Evolutionary conservation across 2,329 filamentous ascomycete species (phyloP), one percentile per base, ranked within the genome.

Genomic region (Penicillium olsonii): DNA sequence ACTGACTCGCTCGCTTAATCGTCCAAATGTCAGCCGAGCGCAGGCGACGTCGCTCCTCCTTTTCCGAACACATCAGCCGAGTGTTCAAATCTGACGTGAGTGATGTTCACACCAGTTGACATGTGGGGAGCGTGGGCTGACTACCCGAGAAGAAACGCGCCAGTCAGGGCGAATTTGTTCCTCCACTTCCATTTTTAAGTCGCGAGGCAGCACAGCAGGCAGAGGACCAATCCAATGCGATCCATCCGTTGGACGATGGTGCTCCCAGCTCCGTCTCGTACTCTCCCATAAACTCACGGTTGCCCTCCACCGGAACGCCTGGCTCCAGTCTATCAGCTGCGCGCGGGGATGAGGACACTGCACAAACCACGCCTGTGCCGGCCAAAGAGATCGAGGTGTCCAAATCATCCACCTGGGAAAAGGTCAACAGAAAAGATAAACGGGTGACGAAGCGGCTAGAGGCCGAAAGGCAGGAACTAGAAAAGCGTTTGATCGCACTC

Each of bases 391-490:
- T 52, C 20, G 53, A 56, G 2, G 58, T 59, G 15, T 52, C 42
- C 26, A 39, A 49, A 6, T 55, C 59, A 1, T 54, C 60, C 5
- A 61, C 56, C 9, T 57, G 51, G 61, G 55, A 54, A 7, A 62
- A 56, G 22, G 50, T 51, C 8, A 51, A 52, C 17, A 64, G 66
- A 22, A 65, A 66, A 45, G 62, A 69, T 29, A 60, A 62, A 39
- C 64, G 65, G 1, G 67, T 62, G 10, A 67, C 65, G 12, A 64
- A 54, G 31, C 60, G 64, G 8, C 43, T 69, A 33, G 67, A 69
- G 45, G 62, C 60, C n/a, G 65, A 70, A 41, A 61, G 67, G 43
- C 53, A 60, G 17, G 65, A 68, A 26, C 53, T 68, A 6, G 66
- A 68, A 51, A 57, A 67, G 31, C 56, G 59, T 8, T 48, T 61